A percentile compares a stretch with the other conserved stretches of the same genome.
These are phyloP conservation scores for Phlegmacium glaucopus DNA, from an alignment of 768 basidiomycete genomes.

Conservation along the genomic window DNA sequence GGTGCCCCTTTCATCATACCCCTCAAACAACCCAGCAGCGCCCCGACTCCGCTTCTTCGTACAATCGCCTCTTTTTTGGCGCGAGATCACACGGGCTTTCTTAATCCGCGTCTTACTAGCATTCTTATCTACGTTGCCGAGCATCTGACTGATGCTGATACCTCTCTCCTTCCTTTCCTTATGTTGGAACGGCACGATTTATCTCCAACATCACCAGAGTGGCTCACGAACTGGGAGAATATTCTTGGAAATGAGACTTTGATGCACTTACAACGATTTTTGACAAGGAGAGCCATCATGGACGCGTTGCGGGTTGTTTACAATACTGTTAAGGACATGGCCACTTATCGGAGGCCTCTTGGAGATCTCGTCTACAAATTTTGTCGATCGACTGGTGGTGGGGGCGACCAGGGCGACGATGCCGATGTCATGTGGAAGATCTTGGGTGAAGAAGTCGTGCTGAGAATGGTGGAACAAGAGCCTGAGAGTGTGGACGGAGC, in stretches of 20 bases:
- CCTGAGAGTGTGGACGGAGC: conserved; percentile 17
- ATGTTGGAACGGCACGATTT: conserved; percentile 70
- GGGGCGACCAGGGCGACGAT: conserved; percentile 31
- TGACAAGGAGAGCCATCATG: conserved; percentile 57
- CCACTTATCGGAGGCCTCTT: conserved; percentile 52
- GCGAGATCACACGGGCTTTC: conserved; percentile 53
- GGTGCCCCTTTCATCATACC: conserved; percentile 40
- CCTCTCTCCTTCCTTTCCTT: conserved; percentile 53
- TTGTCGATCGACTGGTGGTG: conserved; percentile 22
- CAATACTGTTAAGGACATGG: conserved; percentile 67
- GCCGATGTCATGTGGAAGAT: conserved; percentile 53
- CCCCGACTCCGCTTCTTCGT: conserved; percentile 60
- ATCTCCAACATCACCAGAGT: conserved; percentile 67
- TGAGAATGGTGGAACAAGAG: conserved; percentile 43
- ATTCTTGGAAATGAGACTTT: conserved; percentile 50
- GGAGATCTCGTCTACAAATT: conserved; percentile 54
- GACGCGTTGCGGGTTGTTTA: conserved; percentile 55
- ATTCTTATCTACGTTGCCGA: conserved; percentile 64
- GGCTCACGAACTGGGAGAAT: conserved; percentile 65
- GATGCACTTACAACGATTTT: conserved; percentile 39
- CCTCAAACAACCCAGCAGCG: conserved; percentile 48
- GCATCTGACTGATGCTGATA: conserved; percentile 69
- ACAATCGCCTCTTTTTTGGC: conserved; percentile 61
- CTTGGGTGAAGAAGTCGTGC: conserved; percentile 66
- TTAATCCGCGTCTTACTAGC: conserved; percentile 59